Evolutionary conservation across 2,329 filamentous ascomycete genomes (phyloP).

Genomic region (Ophiostoma montium): DNA sequence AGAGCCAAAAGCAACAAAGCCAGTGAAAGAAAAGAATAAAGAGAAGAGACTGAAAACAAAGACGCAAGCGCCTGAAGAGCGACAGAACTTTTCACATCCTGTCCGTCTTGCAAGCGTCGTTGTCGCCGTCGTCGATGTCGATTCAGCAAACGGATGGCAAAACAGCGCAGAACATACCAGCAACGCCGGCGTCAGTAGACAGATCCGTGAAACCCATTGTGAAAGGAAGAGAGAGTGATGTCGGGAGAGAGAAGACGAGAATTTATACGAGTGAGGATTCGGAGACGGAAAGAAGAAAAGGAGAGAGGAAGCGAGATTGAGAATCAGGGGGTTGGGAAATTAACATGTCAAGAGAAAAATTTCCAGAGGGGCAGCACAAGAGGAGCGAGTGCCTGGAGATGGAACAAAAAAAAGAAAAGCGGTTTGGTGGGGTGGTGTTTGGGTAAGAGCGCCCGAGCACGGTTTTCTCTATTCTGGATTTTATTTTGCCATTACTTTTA

Average conservation of each 20-base stretch:
- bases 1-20: background rate
- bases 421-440: background rate
- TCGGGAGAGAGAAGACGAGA: slow-evolving; percentile 1
- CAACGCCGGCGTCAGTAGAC: slow-evolving; percentile 17
- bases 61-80: background rate
- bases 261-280: slow-evolving; percentile 4
- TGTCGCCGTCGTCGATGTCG: background rate
- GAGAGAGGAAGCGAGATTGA: background rate
- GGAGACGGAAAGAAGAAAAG: background rate
- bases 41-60: background rate
- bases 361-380: slow-evolving; percentile 1
- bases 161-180: slow-evolving; percentile 14
- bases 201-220: slow-evolving; percentile 20
- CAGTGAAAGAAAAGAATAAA: background rate
- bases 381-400: slow-evolving; percentile 6
- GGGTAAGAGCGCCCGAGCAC: background rate
- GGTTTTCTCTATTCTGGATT: background rate
- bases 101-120: background rate
- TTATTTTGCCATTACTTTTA: background rate
- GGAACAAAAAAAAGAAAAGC: background rate
- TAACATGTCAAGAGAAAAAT: slow-evolving; percentile 1
- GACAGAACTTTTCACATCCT: background rate
- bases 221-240: slow-evolving; percentile 2
- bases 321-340: slow-evolving; percentile 2
- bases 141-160: slow-evolving; percentile 5